Percentiles rank a stretch among this genome's conserved stretches.
Evolutionary conservation across 306 rosid genomes (phyloP).

Genomic region (Cucumis cinereus): DNA sequence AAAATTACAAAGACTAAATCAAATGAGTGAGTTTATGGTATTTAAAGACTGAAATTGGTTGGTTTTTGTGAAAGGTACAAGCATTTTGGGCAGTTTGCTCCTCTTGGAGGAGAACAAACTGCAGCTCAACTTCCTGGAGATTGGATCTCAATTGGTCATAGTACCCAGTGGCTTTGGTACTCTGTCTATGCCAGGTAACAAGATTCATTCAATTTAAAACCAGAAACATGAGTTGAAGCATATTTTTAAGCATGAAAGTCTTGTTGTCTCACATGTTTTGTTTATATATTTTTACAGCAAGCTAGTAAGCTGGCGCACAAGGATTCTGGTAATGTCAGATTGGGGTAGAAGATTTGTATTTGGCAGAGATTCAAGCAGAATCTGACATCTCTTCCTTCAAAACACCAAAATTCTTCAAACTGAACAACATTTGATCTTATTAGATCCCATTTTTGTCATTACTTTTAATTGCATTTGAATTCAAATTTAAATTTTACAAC

Average conservation of each 20-base stretch:
- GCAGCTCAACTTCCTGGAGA: constrained; percentile 87
- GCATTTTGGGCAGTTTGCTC: constrained; percentile 83
- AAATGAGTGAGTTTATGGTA: background rate
- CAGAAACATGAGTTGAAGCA: background rate
- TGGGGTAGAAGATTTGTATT: constrained; percentile 61
- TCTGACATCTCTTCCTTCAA: constrained; percentile 10
- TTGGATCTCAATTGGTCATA: constrained; percentile 68
- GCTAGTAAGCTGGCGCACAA: constrained; percentile 86
- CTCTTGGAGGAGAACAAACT: constrained; percentile 84
- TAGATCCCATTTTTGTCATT: background rate
- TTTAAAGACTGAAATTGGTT: background rate
- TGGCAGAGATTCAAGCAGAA: constrained; percentile 68
- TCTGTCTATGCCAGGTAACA: constrained; percentile 61
- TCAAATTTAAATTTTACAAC: background rate
- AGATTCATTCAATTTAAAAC: background rate
- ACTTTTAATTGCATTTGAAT: background rate
- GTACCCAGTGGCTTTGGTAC: constrained; percentile 85
- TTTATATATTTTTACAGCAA: constrained; percentile 33
- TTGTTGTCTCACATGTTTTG: constrained; percentile 7
- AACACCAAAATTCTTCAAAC: background rate
- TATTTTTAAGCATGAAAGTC: background rate
- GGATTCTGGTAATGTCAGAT: constrained; percentile 55
- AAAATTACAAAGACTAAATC: background rate
- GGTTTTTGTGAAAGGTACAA: constrained; percentile 36
- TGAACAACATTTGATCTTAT: background rate